Conservation (phyloP, 1,139 yeast genomes). For the Candida glucosophila region DNA sequence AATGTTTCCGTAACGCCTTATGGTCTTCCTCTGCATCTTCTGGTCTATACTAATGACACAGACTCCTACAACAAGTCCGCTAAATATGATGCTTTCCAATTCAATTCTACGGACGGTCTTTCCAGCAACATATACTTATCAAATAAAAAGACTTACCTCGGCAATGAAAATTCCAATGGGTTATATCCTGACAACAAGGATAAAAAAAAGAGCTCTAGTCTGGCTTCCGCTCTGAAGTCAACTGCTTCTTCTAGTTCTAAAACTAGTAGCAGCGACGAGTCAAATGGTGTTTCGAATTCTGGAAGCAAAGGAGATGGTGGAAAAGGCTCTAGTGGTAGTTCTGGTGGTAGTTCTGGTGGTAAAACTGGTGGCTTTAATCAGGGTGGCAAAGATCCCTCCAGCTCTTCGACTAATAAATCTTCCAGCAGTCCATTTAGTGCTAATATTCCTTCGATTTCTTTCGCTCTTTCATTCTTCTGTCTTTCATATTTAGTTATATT, state of each 20-base stretch:
- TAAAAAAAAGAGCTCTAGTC: slow-evolving; percentile 4
- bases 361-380: too few relatives aligned
- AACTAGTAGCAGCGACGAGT: too few relatives aligned
- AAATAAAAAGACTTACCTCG: slow-evolving; percentile 52
- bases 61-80: slow-evolving; percentile 30
- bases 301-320: too few relatives aligned
- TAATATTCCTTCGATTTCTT: too few relatives aligned
- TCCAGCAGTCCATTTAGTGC: too few relatives aligned
- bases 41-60: slow-evolving; percentile 18
- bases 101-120: slow-evolving; percentile 39
- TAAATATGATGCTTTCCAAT: slow-evolving; percentile 44
- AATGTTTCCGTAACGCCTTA: slow-evolving; percentile 57
- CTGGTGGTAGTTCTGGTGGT: too few relatives aligned
- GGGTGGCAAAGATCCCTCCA: too few relatives aligned
- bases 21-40: slow-evolving; percentile 43
- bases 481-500: too few relatives aligned
- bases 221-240: slow-evolving; percentile 5
- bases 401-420: too few relatives aligned
- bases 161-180: slow-evolving; percentile 56
- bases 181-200: slow-evolving; percentile 42
- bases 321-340: slow-evolving; percentile 1
- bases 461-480: too few relatives aligned
- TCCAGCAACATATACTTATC: slow-evolving; percentile 46
- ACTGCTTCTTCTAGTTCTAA: slow-evolving; percentile 4
- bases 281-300: too few relatives aligned